Evolutionary conservation across 208 protist species (phyloP).

Genomic region (Herpetomonas samuelpessoai): DNA sequence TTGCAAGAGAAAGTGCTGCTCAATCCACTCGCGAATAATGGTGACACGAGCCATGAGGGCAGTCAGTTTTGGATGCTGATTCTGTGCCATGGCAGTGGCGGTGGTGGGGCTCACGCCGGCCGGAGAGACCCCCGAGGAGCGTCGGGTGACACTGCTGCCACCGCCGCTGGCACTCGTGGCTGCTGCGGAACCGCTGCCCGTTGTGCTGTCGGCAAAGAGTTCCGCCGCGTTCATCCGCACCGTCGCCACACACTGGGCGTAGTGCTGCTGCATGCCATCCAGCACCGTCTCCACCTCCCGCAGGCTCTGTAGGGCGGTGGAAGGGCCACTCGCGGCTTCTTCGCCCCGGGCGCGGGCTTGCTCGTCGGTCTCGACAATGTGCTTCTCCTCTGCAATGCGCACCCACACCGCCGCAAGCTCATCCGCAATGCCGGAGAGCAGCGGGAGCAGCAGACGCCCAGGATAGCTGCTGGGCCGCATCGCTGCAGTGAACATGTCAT

Average conservation of each 20-base stretch:
- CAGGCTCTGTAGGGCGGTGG: slow-evolving; percentile 1
- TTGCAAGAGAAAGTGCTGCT: slow-evolving; percentile 46
- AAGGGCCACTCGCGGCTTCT: slow-evolving; percentile 4
- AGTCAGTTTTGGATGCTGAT: slow-evolving; percentile 33
- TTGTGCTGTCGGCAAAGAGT: background rate
- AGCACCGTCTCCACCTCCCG: slow-evolving; percentile 20
- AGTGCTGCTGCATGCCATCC: slow-evolving; percentile 40
- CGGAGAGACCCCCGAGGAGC: slow-evolving; percentile 1
- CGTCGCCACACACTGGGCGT: slow-evolving; percentile 24
- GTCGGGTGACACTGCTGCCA: background rate
- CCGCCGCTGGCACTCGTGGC: background rate
- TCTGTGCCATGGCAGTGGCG: too few relatives aligned
- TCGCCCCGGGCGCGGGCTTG: slow-evolving; percentile 15
- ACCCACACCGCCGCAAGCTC: slow-evolving; percentile 48
- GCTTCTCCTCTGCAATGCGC: slow-evolving; percentile 29
- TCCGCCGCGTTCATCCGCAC: slow-evolving; percentile 16
- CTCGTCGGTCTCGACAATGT: slow-evolving; percentile 35
- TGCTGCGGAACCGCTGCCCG: background rate
- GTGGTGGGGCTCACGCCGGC: background rate
- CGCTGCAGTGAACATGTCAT: slow-evolving; percentile 40
- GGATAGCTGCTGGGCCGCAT: slow-evolving; percentile 46
- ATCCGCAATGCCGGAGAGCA: slow-evolving; percentile 48
- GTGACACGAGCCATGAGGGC: slow-evolving; percentile 44
- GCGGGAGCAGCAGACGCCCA: slow-evolving; percentile 33
- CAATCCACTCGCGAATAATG: slow-evolving; percentile 38